These are phyloP conservation scores for Vitis riparia DNA, from an alignment of 164 flowering plant genomes.

Conservation along the genomic window DNA sequence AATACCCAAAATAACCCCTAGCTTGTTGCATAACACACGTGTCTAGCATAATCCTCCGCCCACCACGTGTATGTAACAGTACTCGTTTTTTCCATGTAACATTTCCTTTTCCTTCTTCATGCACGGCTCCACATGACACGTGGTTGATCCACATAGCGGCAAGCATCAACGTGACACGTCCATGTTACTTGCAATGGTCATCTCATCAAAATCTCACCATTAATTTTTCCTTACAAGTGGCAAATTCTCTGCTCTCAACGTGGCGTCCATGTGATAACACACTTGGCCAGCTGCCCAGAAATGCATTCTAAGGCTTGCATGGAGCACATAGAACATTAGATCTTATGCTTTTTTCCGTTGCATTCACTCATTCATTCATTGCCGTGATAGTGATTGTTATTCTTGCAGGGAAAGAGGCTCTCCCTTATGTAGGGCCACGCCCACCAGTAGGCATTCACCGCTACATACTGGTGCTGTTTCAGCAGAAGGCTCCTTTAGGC, in stretches of 20 bases:
- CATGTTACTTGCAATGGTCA: neutral
- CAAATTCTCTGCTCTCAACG: neutral
- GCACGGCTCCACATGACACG: neutral
- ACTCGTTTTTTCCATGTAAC: neutral
- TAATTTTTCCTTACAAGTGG: neutral
- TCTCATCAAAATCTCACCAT: too few species aligned
- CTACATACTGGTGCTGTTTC: constrained; percentile 58
- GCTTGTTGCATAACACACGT: neutral
- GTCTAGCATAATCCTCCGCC: neutral
- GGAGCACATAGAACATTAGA: too few species aligned
- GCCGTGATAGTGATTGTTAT: too few species aligned
- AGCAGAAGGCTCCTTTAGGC: constrained; percentile 38
- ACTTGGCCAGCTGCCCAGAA: neutral
- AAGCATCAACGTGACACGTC: neutral
- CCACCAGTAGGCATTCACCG: constrained; percentile 84
- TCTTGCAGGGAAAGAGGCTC: constrained; percentile 55
- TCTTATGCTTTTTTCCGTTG: too few species aligned
- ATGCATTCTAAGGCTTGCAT: too few species aligned
- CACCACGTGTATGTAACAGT: neutral
- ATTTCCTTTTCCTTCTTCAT: neutral
- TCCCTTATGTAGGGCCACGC: constrained; percentile 53
- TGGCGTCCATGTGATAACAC: neutral
- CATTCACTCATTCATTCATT: too few species aligned
- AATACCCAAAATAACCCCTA: neutral
- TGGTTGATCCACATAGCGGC: neutral